Evolutionary conservation across 1,139 yeast species (phyloP), one percentile per base, ranked within the genome.

Genomic region (Diutina neorugosa): DNA sequence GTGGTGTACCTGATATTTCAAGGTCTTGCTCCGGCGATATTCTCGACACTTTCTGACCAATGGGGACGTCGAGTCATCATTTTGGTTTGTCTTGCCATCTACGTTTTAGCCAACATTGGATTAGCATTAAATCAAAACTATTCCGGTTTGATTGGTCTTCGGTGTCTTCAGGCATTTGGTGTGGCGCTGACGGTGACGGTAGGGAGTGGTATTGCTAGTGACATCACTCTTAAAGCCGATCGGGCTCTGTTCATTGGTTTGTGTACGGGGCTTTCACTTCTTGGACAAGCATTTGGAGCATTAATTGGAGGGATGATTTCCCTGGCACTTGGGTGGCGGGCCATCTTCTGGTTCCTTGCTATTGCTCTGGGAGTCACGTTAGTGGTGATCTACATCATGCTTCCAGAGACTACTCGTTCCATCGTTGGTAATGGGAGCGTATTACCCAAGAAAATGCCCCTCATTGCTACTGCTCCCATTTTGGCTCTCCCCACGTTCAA

Each of bases 281-380:
- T 85, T 19, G 95, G 94, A 1, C 85, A 82, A 60, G 89, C 88
- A 0, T 71, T 86, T 56, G 91, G 95, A 6, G 89, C 94, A 0
- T 67, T 87, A 12, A 67, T 87, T 25, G 96, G 96, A 20, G 50
- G 50, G 41, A 27, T 27, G 40, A 46, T 46, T 4, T 27, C 40
- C 6, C 86, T 91, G 7, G 79, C 76, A 0, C 64, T 87, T 42
- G 50, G 50, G 4, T 46, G 50, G 50, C 27, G 50, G 18, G 50
- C 50, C 8, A 46, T 46, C 21, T 88, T 87, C 61, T 84, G 89
- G 81, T 84, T 86, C 57, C 66, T 86, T 53, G 81, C 85, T 3
- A 80, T 85, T 20, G 77, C 82, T 4, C 74, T 83, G 18, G 81
- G 82, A 1, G 55, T 66, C 0, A 66, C 76, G 12, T 61, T 75